Evolutionary conservation across 768 basidiomycete genomes (phyloP).

Genomic region (Galerina sulciceps): DNA sequence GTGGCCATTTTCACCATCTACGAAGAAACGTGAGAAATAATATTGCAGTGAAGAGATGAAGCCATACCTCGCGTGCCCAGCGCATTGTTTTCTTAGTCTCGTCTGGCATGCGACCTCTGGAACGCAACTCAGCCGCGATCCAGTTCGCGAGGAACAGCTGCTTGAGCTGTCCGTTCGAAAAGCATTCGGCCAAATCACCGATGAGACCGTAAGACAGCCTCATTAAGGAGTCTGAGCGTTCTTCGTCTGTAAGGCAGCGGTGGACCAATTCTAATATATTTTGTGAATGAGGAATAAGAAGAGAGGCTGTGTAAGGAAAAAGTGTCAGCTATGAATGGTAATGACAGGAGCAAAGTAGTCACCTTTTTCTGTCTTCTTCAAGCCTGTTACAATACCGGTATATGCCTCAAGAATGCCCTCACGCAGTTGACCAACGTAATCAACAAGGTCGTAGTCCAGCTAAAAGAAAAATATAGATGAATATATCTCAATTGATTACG

Average conservation of each 20-base stretch:
- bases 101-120: constrained; percentile 70
- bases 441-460: constrained; percentile 89
- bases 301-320: constrained; percentile 33
- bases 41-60: not conserved
- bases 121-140: constrained; percentile 74
- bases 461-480: constrained; percentile 23
- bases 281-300: constrained; percentile 72
- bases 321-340: constrained; percentile 13
- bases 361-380: constrained; percentile 88
- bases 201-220: constrained; percentile 83
- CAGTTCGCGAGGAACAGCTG: constrained; percentile 78
- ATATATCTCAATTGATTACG: constrained; percentile 2
- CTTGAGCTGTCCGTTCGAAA: constrained; percentile 82
- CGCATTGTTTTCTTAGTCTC: constrained; percentile 90
- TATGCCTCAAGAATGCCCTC: constrained; percentile 98
- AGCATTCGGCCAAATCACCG: constrained; percentile 92
- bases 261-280: constrained; percentile 83
- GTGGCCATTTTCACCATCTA: constrained; percentile 85
- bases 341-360: not conserved
- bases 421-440: constrained; percentile 87
- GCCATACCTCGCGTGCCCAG: constrained; percentile 89
- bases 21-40: not conserved
- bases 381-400: constrained; percentile 89
- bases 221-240: constrained; percentile 78
- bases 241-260: constrained; percentile 78